Evolutionary conservation across 2,329 filamentous ascomycete genomes (phyloP).

Genomic region (Aphanocladium album): DNA sequence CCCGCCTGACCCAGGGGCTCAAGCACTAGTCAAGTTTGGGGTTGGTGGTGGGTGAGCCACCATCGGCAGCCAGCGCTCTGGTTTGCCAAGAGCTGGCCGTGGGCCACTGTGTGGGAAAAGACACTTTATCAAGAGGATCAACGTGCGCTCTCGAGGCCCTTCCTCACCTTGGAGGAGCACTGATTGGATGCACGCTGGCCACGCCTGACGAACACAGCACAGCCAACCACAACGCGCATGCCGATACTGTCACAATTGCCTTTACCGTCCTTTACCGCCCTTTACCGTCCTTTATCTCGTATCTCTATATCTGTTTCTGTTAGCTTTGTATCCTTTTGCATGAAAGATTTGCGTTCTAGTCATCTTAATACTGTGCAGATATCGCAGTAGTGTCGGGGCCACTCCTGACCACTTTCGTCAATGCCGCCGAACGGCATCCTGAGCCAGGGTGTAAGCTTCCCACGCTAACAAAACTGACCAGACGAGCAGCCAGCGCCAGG

Average conservation of each 20-base stretch:
- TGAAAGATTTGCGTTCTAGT: not conserved
- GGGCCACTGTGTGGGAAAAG: too few relatives aligned
- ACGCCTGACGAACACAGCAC: not conserved
- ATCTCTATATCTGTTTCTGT: too few relatives aligned
- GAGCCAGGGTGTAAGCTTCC: not conserved
- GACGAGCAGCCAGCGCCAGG: not conserved
- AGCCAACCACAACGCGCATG: not conserved
- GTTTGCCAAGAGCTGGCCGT: not conserved
- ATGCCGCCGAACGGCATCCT: not conserved
- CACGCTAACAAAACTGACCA: not conserved
- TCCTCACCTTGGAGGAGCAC: not conserved
- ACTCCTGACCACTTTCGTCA: not conserved
- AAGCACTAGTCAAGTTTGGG: not conserved
- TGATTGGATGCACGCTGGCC: not conserved
- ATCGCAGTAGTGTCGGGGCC: not conserved
- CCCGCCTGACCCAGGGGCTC: slow-evolving; percentile 1
- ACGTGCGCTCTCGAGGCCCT: not conserved
- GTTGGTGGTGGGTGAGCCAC: not conserved
- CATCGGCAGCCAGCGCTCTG: too few relatives aligned
- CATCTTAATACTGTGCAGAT: not conserved
- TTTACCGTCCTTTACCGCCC: too few relatives aligned
- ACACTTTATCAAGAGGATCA: not conserved
- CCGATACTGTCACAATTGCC: not conserved
- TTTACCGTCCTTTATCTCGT: too few relatives aligned
- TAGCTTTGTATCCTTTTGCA: not conserved